Conservation (phyloP, 371 early-diverging fungal genomes). For the Aphelidium insulamus region DNA sequence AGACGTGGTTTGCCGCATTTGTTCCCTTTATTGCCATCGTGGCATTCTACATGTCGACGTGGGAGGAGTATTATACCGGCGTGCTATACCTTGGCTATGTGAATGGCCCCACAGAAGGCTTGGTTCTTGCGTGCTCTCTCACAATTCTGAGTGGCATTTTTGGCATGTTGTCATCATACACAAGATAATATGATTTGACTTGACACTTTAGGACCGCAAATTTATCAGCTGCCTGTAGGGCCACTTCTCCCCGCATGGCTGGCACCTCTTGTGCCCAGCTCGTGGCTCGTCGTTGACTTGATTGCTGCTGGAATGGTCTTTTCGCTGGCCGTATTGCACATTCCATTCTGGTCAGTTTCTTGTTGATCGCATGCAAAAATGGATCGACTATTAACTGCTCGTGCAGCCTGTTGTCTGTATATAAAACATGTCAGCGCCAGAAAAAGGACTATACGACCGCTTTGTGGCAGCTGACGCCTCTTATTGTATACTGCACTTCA, state of each 20-base stretch:
- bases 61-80: conserved; percentile 91
- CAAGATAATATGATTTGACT: background rate
- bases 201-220: conserved; percentile 7
- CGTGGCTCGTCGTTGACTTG: conserved; percentile 19
- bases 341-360: too few relatives aligned
- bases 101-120: conserved; percentile 92
- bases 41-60: conserved; percentile 77
- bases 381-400: too few relatives aligned
- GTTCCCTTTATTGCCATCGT: conserved; percentile 39
- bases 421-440: conserved; percentile 38
- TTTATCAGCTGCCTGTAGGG: conserved; percentile 8
- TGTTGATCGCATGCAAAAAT: too few relatives aligned
- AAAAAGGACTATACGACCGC: conserved; percentile 31
- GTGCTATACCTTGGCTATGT: conserved; percentile 71
- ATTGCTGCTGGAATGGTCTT: conserved; percentile 27
- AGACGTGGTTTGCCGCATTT: conserved; percentile 34
- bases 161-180: conserved; percentile 10
- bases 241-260: conserved; percentile 10
- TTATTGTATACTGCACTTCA: conserved; percentile 23
- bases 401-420: conserved; percentile 30
- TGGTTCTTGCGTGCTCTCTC: conserved; percentile 42
- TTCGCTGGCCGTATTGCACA: conserved; percentile 26
- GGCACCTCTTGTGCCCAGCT: conserved; percentile 2
- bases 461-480: conserved; percentile 34
- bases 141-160: conserved; percentile 46